phyloP scores from a whole-genome alignment of 1,139 yeast genomes.

The Geotrichum cucujoidarum region DNA sequence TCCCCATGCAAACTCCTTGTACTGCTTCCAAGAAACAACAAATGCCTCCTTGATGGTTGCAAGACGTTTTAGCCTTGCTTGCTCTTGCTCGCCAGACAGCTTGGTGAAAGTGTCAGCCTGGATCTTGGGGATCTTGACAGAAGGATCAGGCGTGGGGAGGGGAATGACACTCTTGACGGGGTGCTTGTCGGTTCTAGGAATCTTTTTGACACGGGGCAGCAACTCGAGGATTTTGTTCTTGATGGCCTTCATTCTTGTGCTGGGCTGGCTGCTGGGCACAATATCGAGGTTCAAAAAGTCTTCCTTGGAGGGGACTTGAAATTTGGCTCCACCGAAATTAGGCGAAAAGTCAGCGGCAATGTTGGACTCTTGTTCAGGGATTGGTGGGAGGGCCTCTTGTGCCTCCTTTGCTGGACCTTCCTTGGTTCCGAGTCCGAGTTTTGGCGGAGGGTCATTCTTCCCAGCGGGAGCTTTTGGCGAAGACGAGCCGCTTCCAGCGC shows the following conservation, averaged over 20 bases:
- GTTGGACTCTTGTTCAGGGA: neutral
- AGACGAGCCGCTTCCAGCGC: slow-evolving; percentile 1
- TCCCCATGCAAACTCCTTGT: slow-evolving; percentile 60
- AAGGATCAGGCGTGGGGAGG: slow-evolving; percentile 13
- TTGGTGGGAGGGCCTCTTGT: neutral
- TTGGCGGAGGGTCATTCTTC: slow-evolving; percentile 9
- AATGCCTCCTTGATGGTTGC: slow-evolving; percentile 49
- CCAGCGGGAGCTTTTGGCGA: slow-evolving; percentile 5
- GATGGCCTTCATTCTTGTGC: slow-evolving; percentile 13
- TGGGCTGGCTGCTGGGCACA: slow-evolving; percentile 19
- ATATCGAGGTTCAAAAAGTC: slow-evolving; percentile 17
- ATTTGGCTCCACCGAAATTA: neutral
- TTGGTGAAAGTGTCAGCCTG: slow-evolving; percentile 13
- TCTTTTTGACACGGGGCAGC: slow-evolving; percentile 16
- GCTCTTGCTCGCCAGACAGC: slow-evolving; percentile 1
- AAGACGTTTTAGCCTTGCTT: slow-evolving; percentile 35
- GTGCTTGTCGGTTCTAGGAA: slow-evolving; percentile 27
- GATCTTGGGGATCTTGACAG: slow-evolving; percentile 8
- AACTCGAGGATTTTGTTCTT: slow-evolving; percentile 4
- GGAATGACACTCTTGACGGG: slow-evolving; percentile 22
- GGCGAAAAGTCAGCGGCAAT: neutral
- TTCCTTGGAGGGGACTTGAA: slow-evolving; percentile 1
- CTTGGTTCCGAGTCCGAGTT: slow-evolving; percentile 1
- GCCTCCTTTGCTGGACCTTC: neutral
- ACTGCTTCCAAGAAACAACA: slow-evolving; percentile 53